Percentiles rank a stretch among this genome's conserved stretches.
Evolutionary conservation across 1,139 yeast genomes (phyloP).

Genomic region (Suhomyces taliae): DNA sequence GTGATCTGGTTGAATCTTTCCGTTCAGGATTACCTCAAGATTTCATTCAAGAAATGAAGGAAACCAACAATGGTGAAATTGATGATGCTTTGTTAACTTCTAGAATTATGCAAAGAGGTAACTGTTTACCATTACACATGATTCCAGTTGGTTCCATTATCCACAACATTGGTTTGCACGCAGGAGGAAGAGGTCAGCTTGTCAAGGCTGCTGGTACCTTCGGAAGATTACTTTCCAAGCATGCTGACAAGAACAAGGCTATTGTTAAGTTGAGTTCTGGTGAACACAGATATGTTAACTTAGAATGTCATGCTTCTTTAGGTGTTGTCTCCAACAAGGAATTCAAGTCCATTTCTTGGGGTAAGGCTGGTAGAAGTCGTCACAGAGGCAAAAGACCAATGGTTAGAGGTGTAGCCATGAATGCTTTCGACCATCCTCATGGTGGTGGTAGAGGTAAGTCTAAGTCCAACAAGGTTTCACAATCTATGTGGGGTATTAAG

Average conservation of each 20-base stretch:
- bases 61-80: conserved; percentile 65
- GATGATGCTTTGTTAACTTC: conserved; percentile 92
- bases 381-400: conserved; percentile 92
- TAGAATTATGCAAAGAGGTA: conserved; percentile 88
- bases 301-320: conserved; percentile 89
- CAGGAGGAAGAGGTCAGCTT: conserved; percentile 84
- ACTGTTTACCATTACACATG: conserved; percentile 89
- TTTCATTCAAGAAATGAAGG: conserved; percentile 67
- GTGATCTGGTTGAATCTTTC: conserved; percentile 87
- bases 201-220: conserved; percentile 95
- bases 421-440: conserved; percentile 96
- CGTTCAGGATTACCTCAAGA: conserved; percentile 84
- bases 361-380: conserved; percentile 97
- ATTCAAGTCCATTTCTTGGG: conserved; percentile 85
- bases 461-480: conserved; percentile 90
- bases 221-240: conserved; percentile 82
- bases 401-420: conserved; percentile 98
- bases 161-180: conserved; percentile 78
- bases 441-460: conserved; percentile 99
- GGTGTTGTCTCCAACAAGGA: conserved; percentile 96
- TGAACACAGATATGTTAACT: conserved; percentile 85
- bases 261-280: conserved; percentile 84
- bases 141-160: conserved; percentile 90
- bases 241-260: conserved; percentile 70
- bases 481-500: conserved; percentile 97